A percentile compares a stretch with the other conserved stretches of the same genome.
These are phyloP conservation scores for Sutorius australiensis DNA, from an alignment of 768 basidiomycete genomes.

Conservation along the genomic window DNA sequence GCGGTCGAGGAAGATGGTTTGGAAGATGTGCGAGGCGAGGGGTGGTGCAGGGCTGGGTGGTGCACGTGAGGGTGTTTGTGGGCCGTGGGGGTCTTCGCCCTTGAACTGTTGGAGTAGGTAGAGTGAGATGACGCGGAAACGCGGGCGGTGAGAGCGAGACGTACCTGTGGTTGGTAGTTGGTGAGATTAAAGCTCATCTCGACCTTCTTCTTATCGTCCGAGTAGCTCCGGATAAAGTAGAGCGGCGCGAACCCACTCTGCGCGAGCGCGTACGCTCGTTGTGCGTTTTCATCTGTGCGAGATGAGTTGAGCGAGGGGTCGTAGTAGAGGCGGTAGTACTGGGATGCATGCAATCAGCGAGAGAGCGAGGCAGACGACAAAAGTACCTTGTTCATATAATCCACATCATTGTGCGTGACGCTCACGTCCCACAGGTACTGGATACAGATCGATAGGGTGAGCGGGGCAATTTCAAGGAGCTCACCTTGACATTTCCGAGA, in stretches of 20 bases:
- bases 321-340: background rate
- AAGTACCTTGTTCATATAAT: background rate
- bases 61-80: background rate
- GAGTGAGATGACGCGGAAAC: background rate
- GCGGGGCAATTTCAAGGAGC: background rate
- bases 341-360: background rate
- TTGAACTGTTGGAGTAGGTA: background rate
- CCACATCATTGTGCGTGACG: background rate
- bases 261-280: background rate
- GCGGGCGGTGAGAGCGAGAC: background rate
- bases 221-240: background rate
- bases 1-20: background rate
- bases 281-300: background rate
- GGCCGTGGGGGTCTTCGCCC: background rate
- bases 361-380: background rate
- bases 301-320: background rate
- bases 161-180: constrained; percentile 1
- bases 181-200: background rate
- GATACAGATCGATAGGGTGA: background rate
- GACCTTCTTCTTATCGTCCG: background rate
- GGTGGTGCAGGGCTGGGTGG: background rate
- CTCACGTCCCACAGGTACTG: background rate
- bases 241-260: background rate
- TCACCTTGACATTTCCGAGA: background rate
- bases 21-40: background rate